phyloP scores from a whole-genome alignment of 441 rosid genomes.

The Viola pubescens region DNA sequence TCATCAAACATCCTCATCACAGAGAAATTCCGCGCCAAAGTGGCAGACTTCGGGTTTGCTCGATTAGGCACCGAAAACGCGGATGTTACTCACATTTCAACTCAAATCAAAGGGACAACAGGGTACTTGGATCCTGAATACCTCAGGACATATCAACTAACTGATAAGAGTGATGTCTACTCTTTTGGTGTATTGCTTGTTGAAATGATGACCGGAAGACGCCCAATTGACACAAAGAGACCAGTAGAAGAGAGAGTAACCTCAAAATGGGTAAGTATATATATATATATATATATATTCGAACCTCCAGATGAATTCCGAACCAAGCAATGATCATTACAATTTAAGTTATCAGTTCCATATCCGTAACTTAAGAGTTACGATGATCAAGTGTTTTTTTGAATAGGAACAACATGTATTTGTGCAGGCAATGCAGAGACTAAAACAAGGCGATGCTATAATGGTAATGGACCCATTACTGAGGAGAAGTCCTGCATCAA shows the following conservation, averaged over 20 bases:
- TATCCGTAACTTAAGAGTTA: not conserved
- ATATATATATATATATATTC: not conserved
- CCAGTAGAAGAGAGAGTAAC: slow-evolving; percentile 40
- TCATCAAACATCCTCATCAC: slow-evolving; percentile 60
- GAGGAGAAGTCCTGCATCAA: slow-evolving; percentile 55
- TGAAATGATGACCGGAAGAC: slow-evolving; percentile 55
- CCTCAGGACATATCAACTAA: slow-evolving; percentile 52
- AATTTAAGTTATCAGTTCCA: not conserved
- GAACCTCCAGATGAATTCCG: not conserved
- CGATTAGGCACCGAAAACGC: slow-evolving; percentile 33
- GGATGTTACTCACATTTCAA: slow-evolving; percentile 50
- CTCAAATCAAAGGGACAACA: slow-evolving; percentile 58
- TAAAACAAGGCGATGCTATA: slow-evolving; percentile 50
- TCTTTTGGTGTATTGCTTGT: slow-evolving; percentile 65
- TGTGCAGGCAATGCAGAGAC: slow-evolving; percentile 64
- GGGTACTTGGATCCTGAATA: slow-evolving; percentile 73
- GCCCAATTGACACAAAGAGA: slow-evolving; percentile 42
- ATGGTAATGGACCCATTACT: slow-evolving; percentile 68
- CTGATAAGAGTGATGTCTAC: slow-evolving; percentile 64
- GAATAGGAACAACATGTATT: not conserved
- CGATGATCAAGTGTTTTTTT: not conserved
- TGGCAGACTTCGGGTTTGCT: slow-evolving; percentile 63
- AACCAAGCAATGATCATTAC: not conserved
- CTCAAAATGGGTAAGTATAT: slow-evolving; percentile 45
- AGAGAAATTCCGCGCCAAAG: slow-evolving; percentile 52